These are phyloP conservation scores for Trichocladium antarcticum DNA, from an alignment of 495 filamentous ascomycete species.

Conservation along the genomic window DNA sequence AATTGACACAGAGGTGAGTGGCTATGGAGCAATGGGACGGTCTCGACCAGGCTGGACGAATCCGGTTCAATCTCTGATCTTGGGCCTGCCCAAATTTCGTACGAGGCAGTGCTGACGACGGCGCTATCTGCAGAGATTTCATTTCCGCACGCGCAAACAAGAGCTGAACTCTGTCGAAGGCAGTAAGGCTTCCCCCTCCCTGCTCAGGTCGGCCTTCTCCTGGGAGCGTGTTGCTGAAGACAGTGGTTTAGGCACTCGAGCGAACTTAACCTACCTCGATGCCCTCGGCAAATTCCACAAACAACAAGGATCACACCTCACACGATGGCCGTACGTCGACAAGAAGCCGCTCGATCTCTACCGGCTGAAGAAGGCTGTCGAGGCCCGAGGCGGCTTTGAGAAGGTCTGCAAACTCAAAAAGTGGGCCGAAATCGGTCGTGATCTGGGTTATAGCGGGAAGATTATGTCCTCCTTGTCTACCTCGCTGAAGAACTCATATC, in stretches of 20 bases:
- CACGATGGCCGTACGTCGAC: conserved; percentile 89
- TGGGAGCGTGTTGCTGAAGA: conserved; percentile 7
- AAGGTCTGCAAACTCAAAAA: conserved; percentile 95
- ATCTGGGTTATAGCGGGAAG: conserved; percentile 96
- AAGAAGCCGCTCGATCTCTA: conserved; percentile 95
- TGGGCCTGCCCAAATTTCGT: too few relatives aligned
- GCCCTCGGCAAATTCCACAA: conserved; percentile 94
- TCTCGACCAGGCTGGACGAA: background rate
- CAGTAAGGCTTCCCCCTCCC: conserved; percentile 52
- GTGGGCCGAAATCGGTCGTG: conserved; percentile 97
- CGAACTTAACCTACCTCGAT: conserved; percentile 93
- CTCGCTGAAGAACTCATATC: conserved; percentile 95
- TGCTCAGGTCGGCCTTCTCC: conserved; percentile 3
- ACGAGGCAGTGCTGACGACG: conserved; percentile 7
- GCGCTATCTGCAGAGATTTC: conserved; percentile 59
- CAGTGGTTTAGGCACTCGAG: conserved; percentile 60
- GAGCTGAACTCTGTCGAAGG: conserved; percentile 98
- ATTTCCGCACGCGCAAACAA: conserved; percentile 92
- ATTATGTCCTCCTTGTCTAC: conserved; percentile 99
- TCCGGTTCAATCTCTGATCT: too few relatives aligned
- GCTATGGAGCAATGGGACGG: background rate
- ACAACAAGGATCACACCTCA: conserved; percentile 87
- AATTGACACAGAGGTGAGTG: conserved; percentile 87
- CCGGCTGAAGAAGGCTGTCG: conserved; percentile 92
- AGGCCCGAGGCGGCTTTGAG: conserved; percentile 85